Percentiles rank a stretch among this genome's conserved stretches.
Conservation (phyloP, 1,284 basidiomycete species). For the Meripilus lineatus region DNA sequence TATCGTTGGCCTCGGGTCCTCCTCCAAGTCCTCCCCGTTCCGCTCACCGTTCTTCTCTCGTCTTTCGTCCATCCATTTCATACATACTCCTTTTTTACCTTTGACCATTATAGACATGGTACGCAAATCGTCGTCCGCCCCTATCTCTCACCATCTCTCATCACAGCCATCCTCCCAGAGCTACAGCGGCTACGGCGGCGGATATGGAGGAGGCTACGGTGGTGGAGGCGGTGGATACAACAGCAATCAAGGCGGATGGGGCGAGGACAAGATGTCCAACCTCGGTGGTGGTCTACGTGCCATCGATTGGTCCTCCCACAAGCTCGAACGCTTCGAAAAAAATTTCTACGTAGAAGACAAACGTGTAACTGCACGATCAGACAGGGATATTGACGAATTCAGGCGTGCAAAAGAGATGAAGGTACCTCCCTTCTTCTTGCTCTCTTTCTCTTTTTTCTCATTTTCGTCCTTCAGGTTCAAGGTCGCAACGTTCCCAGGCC, state of each 20-base stretch:
- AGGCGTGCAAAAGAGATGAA: constrained; percentile 84
- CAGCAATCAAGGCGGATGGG: constrained; percentile 51
- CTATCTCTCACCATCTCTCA: neutral
- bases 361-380: constrained; percentile 73
- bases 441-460: constrained; percentile 5
- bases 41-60: neutral
- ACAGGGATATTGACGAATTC: constrained; percentile 88
- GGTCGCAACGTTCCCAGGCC: constrained; percentile 88
- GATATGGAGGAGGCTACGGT: constrained; percentile 26
- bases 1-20: neutral
- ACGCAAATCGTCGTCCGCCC: neutral
- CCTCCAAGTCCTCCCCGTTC: constrained; percentile 3
- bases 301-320: constrained; percentile 80
- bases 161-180: constrained; percentile 23
- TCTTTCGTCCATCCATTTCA: neutral
- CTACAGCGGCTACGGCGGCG: constrained; percentile 26
- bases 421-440: constrained; percentile 33
- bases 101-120: constrained; percentile 25
- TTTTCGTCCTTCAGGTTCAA: constrained; percentile 59
- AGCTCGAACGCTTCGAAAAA: constrained; percentile 85
- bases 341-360: constrained; percentile 98
- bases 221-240: constrained; percentile 42
- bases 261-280: constrained; percentile 77
- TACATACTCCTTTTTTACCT: neutral
- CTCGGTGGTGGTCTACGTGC: constrained; percentile 82